phyloP scores from a whole-genome alignment of 371 early-diverging fungal species.

The Actinomortierella wolfii region DNA sequence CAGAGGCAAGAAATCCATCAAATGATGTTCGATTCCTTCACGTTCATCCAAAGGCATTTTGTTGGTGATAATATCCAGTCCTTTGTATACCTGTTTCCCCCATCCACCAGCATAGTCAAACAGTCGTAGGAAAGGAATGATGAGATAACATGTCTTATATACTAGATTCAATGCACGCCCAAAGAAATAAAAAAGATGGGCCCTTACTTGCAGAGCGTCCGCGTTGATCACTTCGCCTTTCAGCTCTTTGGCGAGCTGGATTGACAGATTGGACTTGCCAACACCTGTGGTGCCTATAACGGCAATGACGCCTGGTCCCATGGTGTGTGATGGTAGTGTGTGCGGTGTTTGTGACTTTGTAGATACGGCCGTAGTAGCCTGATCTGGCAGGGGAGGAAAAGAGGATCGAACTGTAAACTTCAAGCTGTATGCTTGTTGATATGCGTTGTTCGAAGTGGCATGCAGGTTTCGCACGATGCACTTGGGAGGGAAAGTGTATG shows the following conservation, averaged over 20 bases:
- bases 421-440: too few relatives aligned
- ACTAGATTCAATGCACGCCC: neutral
- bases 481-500: too few relatives aligned
- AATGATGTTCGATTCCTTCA: slow-evolving; percentile 79
- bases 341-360: too few relatives aligned
- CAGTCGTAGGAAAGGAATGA: neutral
- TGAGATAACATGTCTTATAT: slow-evolving; percentile 2
- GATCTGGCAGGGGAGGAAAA: neutral
- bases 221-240: slow-evolving; percentile 94
- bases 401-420: neutral
- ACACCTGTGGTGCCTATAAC: slow-evolving; percentile 92
- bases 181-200: neutral
- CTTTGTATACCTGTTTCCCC: slow-evolving; percentile 81
- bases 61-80: slow-evolving; percentile 91
- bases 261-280: slow-evolving; percentile 90
- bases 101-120: neutral
- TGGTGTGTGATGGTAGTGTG: slow-evolving; percentile 3
- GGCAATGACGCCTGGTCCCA: slow-evolving; percentile 49
- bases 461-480: too few relatives aligned
- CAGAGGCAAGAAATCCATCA: slow-evolving; percentile 81
- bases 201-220: slow-evolving; percentile 90
- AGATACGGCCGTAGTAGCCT: too few relatives aligned
- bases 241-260: slow-evolving; percentile 82
- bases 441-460: too few relatives aligned
- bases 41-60: slow-evolving; percentile 83